Base-by-base conservation (phyloP, 2,329 filamentous ascomycete species). In the Aureobasidium melanogenum region DNA sequence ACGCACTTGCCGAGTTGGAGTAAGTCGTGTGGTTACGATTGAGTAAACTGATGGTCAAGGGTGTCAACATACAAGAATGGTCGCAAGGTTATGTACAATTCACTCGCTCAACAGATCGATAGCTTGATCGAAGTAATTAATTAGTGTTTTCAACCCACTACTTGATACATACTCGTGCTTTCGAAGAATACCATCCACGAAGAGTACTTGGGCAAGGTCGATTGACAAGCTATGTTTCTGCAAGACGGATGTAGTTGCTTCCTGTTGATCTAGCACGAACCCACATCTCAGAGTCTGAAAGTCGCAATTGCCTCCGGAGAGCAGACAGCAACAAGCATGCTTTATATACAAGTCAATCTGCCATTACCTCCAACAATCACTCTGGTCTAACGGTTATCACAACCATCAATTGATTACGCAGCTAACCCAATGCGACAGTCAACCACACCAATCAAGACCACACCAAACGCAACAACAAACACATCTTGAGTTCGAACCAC, bases 1-100 rank as follows among this genome's bases (percentile, higher is more conserved):
- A 61, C 43, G 70, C 71, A 10, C 51, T 71, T 57, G 67, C 63
- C 7, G 71, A 73, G 60, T 48, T 73, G 56, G 34, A 39, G 15
- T 32, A 26, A 5, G 24, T 30, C 15, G 5, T 15, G 22, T n/a
- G 24, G 15, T 28, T n/a, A 6, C 2, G 15, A n/a, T 47, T 3
- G 43, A 47, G 24, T 19, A 43, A n/a, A 10, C 8, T 47, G 17
- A n/a, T 47, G 24, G 44, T n/a, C 12, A 22, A 10, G 10, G 19
- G 8, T 22, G 22, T 9, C 9, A 15, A 22, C 39, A 22, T 14
- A 2, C 12, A 24, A 6, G 39, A 14, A 24, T 24, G 19, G 39
- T 24, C 14, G 12, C 22, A 24, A 22, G 10, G 9, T 6, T 22
- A 24, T 43, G 39, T 24, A 43, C 39, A 43, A 24, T 10, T 10